Conservation (phyloP, 805 yeast genomes). For the Myxozyma mucilagina region DNA sequence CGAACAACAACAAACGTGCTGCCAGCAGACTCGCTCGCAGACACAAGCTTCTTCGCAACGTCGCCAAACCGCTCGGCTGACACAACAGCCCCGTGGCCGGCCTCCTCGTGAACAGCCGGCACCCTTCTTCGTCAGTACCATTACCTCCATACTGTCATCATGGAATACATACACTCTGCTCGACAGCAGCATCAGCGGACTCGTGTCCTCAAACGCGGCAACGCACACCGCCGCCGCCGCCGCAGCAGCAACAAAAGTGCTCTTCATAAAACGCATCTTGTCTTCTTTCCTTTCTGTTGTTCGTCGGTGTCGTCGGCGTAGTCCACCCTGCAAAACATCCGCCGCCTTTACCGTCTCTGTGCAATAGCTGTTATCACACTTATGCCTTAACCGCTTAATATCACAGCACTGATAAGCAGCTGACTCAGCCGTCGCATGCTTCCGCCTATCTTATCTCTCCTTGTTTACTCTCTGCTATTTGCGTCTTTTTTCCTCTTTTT, state of each 20-base stretch:
- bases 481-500: no score
- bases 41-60: slow-evolving; percentile 29
- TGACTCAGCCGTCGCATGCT: no score
- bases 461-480: no score
- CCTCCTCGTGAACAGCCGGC: slow-evolving; percentile 24
- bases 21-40: slow-evolving; percentile 15
- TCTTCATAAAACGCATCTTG: slow-evolving; percentile 8
- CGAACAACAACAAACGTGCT: slow-evolving; percentile 41
- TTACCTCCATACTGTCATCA: not conserved
- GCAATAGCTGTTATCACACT: no score
- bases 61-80: slow-evolving; percentile 29
- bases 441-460: no score
- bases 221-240: slow-evolving; percentile 25
- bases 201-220: slow-evolving; percentile 34
- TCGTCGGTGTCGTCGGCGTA: no score
- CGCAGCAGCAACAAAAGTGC: slow-evolving; percentile 25
- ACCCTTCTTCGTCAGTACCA: not conserved
- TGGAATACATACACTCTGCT: slow-evolving; percentile 23
- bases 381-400: no score
- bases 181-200: slow-evolving; percentile 33
- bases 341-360: no score
- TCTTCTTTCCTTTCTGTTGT: no score
- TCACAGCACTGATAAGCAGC: no score
- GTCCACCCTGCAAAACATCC: no score
- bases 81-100: slow-evolving; percentile 26